phyloP scores from a whole-genome alignment of 306 rosid genomes.

The Urtica urens region DNA sequence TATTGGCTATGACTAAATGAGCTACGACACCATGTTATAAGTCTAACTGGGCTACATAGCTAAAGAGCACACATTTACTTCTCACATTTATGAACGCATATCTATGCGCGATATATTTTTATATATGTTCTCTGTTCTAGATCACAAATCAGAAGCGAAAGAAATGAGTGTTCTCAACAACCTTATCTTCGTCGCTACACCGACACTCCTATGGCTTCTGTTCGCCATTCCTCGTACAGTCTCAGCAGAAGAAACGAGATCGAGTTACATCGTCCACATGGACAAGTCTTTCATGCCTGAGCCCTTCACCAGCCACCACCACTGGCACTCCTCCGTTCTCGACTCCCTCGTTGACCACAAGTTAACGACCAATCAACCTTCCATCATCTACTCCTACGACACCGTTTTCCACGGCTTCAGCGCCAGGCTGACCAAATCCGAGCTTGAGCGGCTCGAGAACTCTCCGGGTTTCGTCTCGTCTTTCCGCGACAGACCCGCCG shows the following conservation, averaged over 20 bases:
- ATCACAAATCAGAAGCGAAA: no score
- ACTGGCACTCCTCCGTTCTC: slow-evolving; percentile 16
- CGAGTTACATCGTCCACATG: slow-evolving; percentile 9
- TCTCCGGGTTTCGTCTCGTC: slow-evolving; percentile 7
- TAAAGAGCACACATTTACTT: no score
- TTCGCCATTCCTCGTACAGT: not conserved
- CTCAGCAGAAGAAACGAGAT: not conserved
- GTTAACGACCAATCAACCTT: no score
- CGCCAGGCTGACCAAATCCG: not conserved
- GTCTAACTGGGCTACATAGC: no score
- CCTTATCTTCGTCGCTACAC: not conserved
- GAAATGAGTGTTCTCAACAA: not conserved
- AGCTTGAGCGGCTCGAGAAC: slow-evolving; percentile 3
- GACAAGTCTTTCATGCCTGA: slow-evolving; percentile 16
- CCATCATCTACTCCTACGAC: slow-evolving; percentile 4
- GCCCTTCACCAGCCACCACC: slow-evolving; percentile 2
- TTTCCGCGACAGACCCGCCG: not conserved
- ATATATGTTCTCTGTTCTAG: no score
- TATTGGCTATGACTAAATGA: no score
- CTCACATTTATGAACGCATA: no score
- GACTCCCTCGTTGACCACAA: not conserved
- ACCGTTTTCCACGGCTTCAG: slow-evolving; percentile 11
- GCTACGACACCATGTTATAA: no score
- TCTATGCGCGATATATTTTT: no score
- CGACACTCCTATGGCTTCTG: not conserved